Evolutionary conservation across 1,284 basidiomycete species (phyloP).

Genomic region (Marasmius fiardii): DNA sequence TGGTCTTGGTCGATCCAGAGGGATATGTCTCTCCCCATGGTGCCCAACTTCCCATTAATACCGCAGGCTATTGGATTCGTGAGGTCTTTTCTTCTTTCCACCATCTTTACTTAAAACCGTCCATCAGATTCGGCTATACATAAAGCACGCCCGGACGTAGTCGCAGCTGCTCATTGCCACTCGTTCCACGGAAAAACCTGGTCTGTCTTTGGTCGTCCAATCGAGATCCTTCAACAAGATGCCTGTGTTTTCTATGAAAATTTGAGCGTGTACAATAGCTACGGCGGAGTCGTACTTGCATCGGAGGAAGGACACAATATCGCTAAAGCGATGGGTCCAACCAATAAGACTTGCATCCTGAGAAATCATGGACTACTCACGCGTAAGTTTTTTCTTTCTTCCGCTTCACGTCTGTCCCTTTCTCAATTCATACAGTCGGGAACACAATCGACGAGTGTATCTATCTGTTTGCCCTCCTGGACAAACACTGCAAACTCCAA

Average conservation of each 20-base stretch:
- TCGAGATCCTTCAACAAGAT: conserved; percentile 52
- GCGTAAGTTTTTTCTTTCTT: not conserved
- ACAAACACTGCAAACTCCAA: conserved; percentile 40
- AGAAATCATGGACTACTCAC: conserved; percentile 58
- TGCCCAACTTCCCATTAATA: conserved; percentile 24
- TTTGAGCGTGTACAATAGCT: conserved; percentile 39
- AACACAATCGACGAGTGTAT: conserved; percentile 23
- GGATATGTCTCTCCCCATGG: conserved; percentile 23
- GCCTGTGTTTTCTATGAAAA: conserved; percentile 41
- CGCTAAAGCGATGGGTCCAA: conserved; percentile 45
- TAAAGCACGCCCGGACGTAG: conserved; percentile 55
- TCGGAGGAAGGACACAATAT: conserved; percentile 55
- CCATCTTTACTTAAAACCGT: conserved; percentile 12
- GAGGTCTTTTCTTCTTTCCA: conserved; percentile 24
- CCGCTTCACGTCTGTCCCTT: no score
- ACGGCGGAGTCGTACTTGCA: conserved; percentile 58
- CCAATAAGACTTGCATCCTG: conserved; percentile 29
- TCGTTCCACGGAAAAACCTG: conserved; percentile 60
- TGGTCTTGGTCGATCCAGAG: conserved; percentile 23
- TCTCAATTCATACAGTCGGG: conserved; percentile 13
- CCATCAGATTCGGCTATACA: conserved; percentile 46
- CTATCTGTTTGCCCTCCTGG: conserved; percentile 19
- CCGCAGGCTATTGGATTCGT: conserved; percentile 24
- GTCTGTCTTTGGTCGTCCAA: conserved; percentile 51
- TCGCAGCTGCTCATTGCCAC: conserved; percentile 65